Base-by-base conservation (phyloP, 805 yeast species). In the Starmerella apicola region DNA sequence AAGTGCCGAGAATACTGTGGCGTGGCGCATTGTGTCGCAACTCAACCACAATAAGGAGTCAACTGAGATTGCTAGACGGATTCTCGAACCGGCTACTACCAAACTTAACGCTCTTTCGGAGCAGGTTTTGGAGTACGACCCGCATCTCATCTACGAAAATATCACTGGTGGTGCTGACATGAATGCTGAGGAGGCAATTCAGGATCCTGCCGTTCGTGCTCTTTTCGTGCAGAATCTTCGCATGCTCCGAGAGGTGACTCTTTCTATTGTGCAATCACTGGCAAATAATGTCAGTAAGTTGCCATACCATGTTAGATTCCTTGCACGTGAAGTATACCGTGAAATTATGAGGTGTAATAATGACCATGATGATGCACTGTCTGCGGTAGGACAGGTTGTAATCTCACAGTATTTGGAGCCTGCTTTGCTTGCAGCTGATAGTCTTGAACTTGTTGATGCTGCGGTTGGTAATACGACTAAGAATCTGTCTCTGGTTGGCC, bases 41-140 rank as follows among this genome's bases (percentile, higher is more conserved):
- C 34, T 48, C 8, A 47, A 48, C 27, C 38, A 28, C n/a, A 29
- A 36, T 15, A 12, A 20, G 3, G 41, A 18, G 2, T 13, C 44
- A 29, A 20, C 58, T 16, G 51, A 55, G 25, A 43, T 45, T 3
- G 57, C 60, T 46, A 55, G 44, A 21, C 48, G 39, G 5, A 48
- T 72, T 5, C 55, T 73, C 24, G 57, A 61, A 0, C 59, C 67
- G 1, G 48, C 68, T 17, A 26, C 48, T 2, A 29, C 34, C n/a
- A 44, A 40, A 13, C 50, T 71, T 9, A 42, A 59, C 13, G 49
- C 55, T 17, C 59, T 60, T 23, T 54, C 58, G 7, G 62, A 60
- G 5, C 56, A 77, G 9, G 76, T 77, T 40, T 74, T 84, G 48
- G 95, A 86, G 54, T 74, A 86, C 40, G 82, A 85, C 56, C 97